These are phyloP conservation scores for Tuber magnatum DNA, from an alignment of 495 filamentous ascomycete species.

Conservation along the genomic window DNA sequence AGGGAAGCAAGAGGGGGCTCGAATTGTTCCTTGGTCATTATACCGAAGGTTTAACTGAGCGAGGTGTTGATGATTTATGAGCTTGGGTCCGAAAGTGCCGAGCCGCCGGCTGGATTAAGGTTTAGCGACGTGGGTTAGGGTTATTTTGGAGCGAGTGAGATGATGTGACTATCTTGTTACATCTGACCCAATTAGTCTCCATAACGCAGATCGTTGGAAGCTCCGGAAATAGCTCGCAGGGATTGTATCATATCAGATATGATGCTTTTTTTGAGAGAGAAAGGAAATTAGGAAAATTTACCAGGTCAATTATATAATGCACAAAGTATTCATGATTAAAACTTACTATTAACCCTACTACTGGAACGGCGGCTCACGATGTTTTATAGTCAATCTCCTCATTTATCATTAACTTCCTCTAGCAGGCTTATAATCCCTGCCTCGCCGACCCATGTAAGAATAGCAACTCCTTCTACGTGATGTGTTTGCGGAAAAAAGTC, in stretches of 20 bases:
- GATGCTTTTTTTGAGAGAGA: no score
- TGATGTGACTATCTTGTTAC: not conserved
- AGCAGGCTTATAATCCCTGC: not conserved
- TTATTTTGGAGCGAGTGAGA: not conserved
- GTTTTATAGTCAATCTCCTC: not conserved
- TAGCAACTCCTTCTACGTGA: constrained; percentile 90
- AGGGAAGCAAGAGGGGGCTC: constrained; percentile 75
- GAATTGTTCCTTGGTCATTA: constrained; percentile 17
- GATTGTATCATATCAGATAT: no score
- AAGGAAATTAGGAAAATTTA: no score
- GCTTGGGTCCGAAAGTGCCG: not conserved
- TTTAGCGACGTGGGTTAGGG: constrained; percentile 1
- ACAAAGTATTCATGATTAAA: not conserved
- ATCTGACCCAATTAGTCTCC: not conserved
- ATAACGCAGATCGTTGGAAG: not conserved
- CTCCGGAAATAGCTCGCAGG: not conserved
- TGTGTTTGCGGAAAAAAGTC: constrained; percentile 98
- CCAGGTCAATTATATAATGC: no score
- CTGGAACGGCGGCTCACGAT: not conserved
- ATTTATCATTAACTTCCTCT: not conserved
- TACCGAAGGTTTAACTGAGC: not conserved
- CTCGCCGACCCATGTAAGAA: constrained; percentile 49
- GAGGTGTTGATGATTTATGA: not conserved
- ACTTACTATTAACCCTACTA: not conserved
- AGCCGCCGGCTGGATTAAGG: not conserved